Base-by-base conservation (phyloP, 345 rosid genomes). In the Eucalyptus pauciflora region DNA sequence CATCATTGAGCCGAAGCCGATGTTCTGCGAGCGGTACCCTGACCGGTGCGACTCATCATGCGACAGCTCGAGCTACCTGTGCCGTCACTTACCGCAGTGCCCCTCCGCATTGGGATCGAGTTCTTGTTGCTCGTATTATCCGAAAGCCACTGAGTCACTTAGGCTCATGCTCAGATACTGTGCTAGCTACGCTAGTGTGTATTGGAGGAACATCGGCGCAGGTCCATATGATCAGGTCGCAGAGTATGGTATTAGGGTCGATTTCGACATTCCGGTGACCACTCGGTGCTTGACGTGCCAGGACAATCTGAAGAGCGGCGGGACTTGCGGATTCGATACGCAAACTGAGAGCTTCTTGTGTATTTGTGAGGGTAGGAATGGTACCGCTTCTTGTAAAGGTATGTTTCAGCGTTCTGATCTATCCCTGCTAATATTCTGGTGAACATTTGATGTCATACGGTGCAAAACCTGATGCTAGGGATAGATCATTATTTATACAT, bases 1-100 rank as follows among this genome's bases (percentile, higher is more conserved):
- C 62, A 96, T 97, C 86, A 91, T 97, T 5, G 95, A 97, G 93
- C 97, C 99, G 1, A 97, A 93, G 91, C 97, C 98, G 4, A 92
- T 95, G 60, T 98, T 96, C 91, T 97, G 99, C 20, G 96, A 97
- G 91, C 91, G 96, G 62, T 97, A 95, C 92, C 99, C 98, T 0
- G 98, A 96, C 24, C 95, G 94, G 50, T 98, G 99, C 24, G 98
- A 97, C 90, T 98, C 98, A 5, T 94, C 99, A 0, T 97, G 99
- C 52, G 99, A 95, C 54, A 96, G 98, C 88, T 93, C 98, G 20
- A 96, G 98, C 86, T 97, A 97, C 87, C 96, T 96, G 13, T 98
- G 99, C 89, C 90, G 99, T 88, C 97, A 98, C 91, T 91, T 98
- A 90, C 99, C 99, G 0, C 92, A 92, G 45, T 98, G 99, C 27